Base-by-base conservation (phyloP, 1,284 basidiomycete genomes). In the Rugiboletus extremiorientalis region DNA sequence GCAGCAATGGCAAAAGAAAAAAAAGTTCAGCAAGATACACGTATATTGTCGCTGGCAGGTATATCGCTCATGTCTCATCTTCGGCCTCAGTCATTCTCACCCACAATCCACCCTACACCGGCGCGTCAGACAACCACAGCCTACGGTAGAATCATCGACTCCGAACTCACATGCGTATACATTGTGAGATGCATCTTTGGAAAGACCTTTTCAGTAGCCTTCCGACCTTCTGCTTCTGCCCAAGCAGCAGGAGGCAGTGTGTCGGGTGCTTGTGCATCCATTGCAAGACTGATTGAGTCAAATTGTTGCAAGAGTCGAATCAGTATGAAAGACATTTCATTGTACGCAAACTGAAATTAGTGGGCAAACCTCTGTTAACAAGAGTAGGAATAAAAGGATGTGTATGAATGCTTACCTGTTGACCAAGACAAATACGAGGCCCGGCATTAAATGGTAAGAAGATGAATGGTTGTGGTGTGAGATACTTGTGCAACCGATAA, bases 361-460 rank as follows among this genome's bases (percentile, higher is more conserved):
- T 27, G 9, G 3, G 30, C 11, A 18, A 42, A 8, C 1, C 14
- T 33, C 37, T 15, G 28, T 51, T 14, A 57, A 41, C 46, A 55
- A 10, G 9, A 47, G 61, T 12, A 58, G 40, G 41, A 59, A 42
- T 47, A 6, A 18, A 36, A 38, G 11, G 6, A 14, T 2, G 14
- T 40, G 5, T 3, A 22, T 6, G 20, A 22, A 9, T 23, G 27
- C 44, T 53, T 31, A 72, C 77, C 67, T 79, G 77, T 61, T 80
- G 78, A 3, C 79, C 79, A 36, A 79, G 70, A 55, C 78, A 70
- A 54, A 80, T 79, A 6, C 80, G 74, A 12, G 80, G 79, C 7
- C 79, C 79, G 1, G 77, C 79, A 57, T 78, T 79, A 70, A 81
- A 81, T 4, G 79, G 79, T 6, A 80, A 69, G 66, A 81, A 81